phyloP scores from a whole-genome alignment of 2,329 filamentous ascomycete genomes.

The Claviceps arundinis region DNA sequence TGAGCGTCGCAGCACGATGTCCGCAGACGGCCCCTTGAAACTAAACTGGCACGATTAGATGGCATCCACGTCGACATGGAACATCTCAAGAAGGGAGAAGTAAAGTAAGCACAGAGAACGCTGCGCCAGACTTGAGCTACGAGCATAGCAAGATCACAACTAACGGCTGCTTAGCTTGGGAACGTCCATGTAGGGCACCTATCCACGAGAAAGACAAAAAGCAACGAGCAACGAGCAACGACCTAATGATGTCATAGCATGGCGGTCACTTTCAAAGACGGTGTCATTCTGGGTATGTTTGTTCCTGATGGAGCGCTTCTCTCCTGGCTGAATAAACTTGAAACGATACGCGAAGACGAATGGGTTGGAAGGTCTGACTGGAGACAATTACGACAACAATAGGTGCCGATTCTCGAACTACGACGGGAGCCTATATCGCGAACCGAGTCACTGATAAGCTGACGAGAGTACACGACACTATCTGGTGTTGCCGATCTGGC shows the following conservation, averaged over 20 bases:
- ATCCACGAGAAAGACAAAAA: slow-evolving; percentile 5
- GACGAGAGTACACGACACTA: slow-evolving; percentile 95
- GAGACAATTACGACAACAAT: neutral
- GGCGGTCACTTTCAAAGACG: slow-evolving; percentile 98
- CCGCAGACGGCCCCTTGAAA: neutral
- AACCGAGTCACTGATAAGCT: slow-evolving; percentile 99
- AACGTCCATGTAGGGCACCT: slow-evolving; percentile 69
- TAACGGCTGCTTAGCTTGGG: slow-evolving; percentile 54
- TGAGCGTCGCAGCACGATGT: slow-evolving; percentile 17
- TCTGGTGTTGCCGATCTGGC: slow-evolving; percentile 98
- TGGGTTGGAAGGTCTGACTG: slow-evolving; percentile 7
- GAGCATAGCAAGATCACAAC: neutral
- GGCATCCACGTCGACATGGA: slow-evolving; percentile 99
- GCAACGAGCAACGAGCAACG: slow-evolving; percentile 11
- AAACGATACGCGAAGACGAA: neutral
- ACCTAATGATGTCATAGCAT: slow-evolving; percentile 41
- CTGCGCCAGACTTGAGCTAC: neutral
- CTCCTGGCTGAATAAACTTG: too few species aligned
- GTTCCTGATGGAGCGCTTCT: neutral
- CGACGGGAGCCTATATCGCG: slow-evolving; percentile 94
- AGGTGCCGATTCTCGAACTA: slow-evolving; percentile 94
- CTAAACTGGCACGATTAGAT: slow-evolving; percentile 45
- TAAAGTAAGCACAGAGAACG: slow-evolving; percentile 57
- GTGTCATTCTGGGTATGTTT: slow-evolving; percentile 70
- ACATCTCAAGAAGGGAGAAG: slow-evolving; percentile 93